Evolutionary conservation across 1,284 basidiomycete genomes (phyloP).

Genomic region (Pyrrhoderma lamaoense): DNA sequence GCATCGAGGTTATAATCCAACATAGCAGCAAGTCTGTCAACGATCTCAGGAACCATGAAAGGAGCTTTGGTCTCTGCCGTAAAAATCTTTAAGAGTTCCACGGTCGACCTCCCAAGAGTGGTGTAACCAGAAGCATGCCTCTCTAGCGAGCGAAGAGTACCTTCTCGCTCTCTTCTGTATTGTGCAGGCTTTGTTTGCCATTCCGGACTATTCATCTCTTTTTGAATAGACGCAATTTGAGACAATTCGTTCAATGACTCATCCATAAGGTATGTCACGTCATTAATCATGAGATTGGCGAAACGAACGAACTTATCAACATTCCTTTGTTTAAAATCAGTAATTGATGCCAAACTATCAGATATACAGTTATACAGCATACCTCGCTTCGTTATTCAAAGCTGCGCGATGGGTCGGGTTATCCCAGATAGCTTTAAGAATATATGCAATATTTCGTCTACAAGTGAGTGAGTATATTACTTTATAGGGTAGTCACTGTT

Average conservation of each 20-base stretch:
- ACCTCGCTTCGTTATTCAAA: conserved; percentile 73
- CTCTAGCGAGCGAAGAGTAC: conserved; percentile 74
- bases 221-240: conserved; percentile 83
- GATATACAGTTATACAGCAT: conserved; percentile 25
- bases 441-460: conserved; percentile 78
- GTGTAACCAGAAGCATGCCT: conserved; percentile 82
- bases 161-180: conserved; percentile 80
- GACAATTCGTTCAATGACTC: conserved; percentile 88
- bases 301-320: conserved; percentile 92
- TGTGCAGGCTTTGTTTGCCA: conserved; percentile 65
- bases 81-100: conserved; percentile 86
- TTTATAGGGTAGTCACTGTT: conserved; percentile 10
- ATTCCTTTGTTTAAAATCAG: conserved; percentile 41
- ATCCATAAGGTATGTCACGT: conserved; percentile 97
- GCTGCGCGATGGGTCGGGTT: conserved; percentile 84
- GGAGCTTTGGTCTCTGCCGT: conserved; percentile 87
- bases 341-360: background rate
- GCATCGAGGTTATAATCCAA: conserved; percentile 91
- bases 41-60: conserved; percentile 96
- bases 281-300: conserved; percentile 98
- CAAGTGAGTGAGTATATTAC: conserved; percentile 17
- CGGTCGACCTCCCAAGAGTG: conserved; percentile 80
- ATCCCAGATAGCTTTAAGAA: conserved; percentile 84
- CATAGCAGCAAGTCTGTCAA: conserved; percentile 94
- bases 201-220: conserved; percentile 71